Evolutionary conservation across 441 rosid species (phyloP), one percentile per base, ranked within the genome.

Genomic region (Populus hybrid): DNA sequence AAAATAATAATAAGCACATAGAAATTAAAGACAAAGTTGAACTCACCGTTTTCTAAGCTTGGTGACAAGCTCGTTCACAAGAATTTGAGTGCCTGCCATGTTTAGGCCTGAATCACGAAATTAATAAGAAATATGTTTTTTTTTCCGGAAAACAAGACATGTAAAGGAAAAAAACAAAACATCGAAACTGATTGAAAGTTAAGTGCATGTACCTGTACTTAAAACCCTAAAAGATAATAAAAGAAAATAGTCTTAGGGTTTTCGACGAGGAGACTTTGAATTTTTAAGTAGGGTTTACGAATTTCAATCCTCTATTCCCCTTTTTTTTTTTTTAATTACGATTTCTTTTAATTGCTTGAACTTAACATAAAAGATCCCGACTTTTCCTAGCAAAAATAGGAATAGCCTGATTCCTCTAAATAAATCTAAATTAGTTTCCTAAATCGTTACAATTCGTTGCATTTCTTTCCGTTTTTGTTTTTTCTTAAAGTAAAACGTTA

Each of bases 31-130:
- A 64, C 28, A n/a, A 64, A 6, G 18, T 66, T 66, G 35, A 28
- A 66, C 69, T 10, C n/a, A 66, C 69, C 69, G 69, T 66, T 26
- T 66, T 2, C 12, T 24, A 6, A 66, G 69, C 69, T 66, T 66
- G 20, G 69, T 23, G 20, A 66, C 69, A 66, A 66, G 69, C 69
- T 66, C 69, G 35, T 66, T 66, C 36, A 66, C 69, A 14, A 66
- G 69, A 14, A 4, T 4, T 14, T 28, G 69, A 28, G 33, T 28
- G 33, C 7, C 69, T 5, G 69, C 9, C 69, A 66, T 66, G 14
- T 65, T 65, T 45, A 45, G 56, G 5, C 56, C 56, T 45, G 18
- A 45, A 12, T 12, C 56, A 45, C 56, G 18, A 14, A 6, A 45
- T 3, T 14, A 40, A 10, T 2, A 45, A 45, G 56, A 45, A 12